These are phyloP conservation scores for Alternaria sp. DNA, from an alignment of 2,329 filamentous ascomycete species.

Conservation along the genomic window DNA sequence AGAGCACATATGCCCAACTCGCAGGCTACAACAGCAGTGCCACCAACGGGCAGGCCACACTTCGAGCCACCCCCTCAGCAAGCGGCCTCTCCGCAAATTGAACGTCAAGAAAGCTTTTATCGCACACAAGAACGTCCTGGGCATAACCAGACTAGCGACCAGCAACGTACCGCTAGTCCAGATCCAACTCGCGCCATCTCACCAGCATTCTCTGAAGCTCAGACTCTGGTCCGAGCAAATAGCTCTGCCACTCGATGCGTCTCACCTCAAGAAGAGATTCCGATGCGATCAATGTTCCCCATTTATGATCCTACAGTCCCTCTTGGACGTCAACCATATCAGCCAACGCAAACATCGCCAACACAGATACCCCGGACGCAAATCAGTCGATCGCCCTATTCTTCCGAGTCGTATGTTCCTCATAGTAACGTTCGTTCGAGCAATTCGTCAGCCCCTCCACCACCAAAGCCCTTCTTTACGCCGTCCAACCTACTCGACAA, in stretches of 20 bases:
- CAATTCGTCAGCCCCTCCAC: constrained; percentile 26
- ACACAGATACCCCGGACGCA: constrained; percentile 69
- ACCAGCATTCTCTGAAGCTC: constrained; percentile 47
- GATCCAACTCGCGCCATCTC: constrained; percentile 44
- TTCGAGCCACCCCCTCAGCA: constrained; percentile 37
- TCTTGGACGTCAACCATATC: constrained; percentile 74
- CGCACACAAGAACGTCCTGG: constrained; percentile 27
- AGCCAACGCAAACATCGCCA: constrained; percentile 70
- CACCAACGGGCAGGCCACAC: constrained; percentile 28
- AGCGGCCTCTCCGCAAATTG: constrained; percentile 29
- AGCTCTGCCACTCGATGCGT: constrained; percentile 42
- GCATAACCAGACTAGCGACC: constrained; percentile 17
- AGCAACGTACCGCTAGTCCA: constrained; percentile 33
- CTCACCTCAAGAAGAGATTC: constrained; percentile 47
- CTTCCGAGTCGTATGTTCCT: constrained; percentile 57
- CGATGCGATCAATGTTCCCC: constrained; percentile 77
- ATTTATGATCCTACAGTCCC: constrained; percentile 73
- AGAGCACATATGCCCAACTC: constrained; percentile 39
- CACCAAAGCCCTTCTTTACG: constrained; percentile 49
- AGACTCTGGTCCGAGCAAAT: constrained; percentile 49
- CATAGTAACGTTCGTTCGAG: constrained; percentile 46
- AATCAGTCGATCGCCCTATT: constrained; percentile 72
- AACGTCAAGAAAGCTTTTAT: constrained; percentile 28
- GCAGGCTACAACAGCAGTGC: constrained; percentile 28
- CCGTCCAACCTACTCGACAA: constrained; percentile 69